Percentiles rank a stretch among this genome's conserved stretches.
These are phyloP conservation scores for Rhododendron ovatum DNA, from an alignment of 148 eudicot genomes.

Conservation along the genomic window DNA sequence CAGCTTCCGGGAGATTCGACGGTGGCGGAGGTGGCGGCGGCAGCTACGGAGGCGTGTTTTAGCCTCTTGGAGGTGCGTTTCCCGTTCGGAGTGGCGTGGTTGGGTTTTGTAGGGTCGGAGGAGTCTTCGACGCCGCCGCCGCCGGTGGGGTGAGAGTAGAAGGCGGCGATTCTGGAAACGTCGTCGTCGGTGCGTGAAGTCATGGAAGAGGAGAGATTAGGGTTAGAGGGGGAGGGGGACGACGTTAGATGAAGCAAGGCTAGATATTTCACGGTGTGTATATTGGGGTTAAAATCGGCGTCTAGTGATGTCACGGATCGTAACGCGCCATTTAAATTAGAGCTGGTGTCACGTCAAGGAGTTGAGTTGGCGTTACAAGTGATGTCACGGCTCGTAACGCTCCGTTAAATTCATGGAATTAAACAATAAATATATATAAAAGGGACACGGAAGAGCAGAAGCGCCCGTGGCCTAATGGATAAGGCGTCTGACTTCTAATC, in stretches of 20 bases:
- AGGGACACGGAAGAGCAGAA: background rate
- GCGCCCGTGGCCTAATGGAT: constrained; percentile 90
- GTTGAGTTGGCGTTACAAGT: background rate
- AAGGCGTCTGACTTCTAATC: constrained; percentile 89
- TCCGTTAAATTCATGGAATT: background rate
- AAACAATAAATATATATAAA: no score
- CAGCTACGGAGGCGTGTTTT: background rate
- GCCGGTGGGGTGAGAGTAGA: background rate
- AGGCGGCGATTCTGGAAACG: background rate
- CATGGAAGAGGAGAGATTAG: background rate
- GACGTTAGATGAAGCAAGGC: background rate
- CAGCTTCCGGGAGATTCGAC: constrained; percentile 1
- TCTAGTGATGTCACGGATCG: background rate
- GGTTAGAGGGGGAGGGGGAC: background rate
- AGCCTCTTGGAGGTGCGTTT: constrained; percentile 3
- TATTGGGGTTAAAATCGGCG: background rate
- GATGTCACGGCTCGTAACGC: background rate
- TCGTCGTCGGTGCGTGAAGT: constrained; percentile 7
- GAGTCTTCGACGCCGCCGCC: background rate
- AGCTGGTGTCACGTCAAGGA: background rate
- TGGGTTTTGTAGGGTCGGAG: background rate
- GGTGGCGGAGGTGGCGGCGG: background rate
- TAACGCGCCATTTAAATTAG: background rate
- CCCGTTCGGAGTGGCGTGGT: background rate
- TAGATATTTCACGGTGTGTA: background rate